Percentiles rank a stretch among this genome's conserved stretches.
phyloP scores from a whole-genome alignment of 805 yeast genomes.

The Metahyphopichia silvanorum region DNA sequence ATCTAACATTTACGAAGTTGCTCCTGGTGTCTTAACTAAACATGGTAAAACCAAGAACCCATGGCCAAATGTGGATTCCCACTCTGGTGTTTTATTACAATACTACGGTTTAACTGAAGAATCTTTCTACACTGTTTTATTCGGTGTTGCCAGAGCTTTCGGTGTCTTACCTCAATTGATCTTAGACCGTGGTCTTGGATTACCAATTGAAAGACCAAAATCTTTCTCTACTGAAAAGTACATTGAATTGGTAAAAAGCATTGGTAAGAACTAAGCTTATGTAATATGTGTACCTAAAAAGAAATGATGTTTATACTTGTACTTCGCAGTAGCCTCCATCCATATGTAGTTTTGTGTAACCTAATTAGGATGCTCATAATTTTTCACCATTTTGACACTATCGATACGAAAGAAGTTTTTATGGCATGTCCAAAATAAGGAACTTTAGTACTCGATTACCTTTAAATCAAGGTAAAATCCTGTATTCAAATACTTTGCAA shows the following conservation, averaged over 20 bases:
- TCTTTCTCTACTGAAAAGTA: conserved; percentile 91
- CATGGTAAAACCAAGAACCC: conserved; percentile 89
- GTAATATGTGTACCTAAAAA: too few species aligned
- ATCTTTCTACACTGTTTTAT: conserved; percentile 73
- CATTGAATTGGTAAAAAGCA: conserved; percentile 68
- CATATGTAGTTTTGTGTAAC: too few species aligned
- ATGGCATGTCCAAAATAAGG: too few species aligned
- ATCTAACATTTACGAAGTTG: conserved; percentile 60
- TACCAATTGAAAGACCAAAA: conserved; percentile 83
- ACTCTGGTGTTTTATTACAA: conserved; percentile 74
- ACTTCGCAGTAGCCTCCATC: too few species aligned
- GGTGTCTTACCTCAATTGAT: conserved; percentile 79
- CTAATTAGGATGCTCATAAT: too few species aligned
- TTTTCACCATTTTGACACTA: too few species aligned
- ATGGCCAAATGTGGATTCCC: conserved; percentile 80
- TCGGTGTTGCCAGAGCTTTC: conserved; percentile 78
- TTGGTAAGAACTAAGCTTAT: conserved; percentile 7
- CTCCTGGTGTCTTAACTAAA: conserved; percentile 69
- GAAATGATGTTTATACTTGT: too few species aligned
- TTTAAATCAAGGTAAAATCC: conserved; percentile 2
- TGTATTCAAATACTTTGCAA: conserved; percentile 49
- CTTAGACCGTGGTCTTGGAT: conserved; percentile 72
- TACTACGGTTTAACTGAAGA: conserved; percentile 77
- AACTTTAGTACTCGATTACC: too few species aligned
- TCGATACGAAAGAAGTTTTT: too few species aligned